Evolutionary conservation across 768 basidiomycete species (phyloP).

Genomic region (Leccinum obscurum): DNA sequence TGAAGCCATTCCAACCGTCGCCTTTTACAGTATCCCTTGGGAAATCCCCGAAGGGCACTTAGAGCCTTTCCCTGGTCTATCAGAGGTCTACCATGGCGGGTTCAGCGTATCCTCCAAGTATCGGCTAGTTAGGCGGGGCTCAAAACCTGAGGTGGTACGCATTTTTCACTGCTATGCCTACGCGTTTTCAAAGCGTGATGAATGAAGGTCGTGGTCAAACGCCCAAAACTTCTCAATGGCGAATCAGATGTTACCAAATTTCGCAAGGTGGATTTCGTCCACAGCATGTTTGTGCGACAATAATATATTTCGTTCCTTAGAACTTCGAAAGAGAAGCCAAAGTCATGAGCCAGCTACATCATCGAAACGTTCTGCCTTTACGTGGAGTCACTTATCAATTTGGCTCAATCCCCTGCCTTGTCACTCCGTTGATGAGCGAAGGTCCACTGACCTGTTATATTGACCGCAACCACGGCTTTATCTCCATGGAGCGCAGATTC

Average conservation of each 20-base stretch:
- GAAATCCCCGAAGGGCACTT: neutral
- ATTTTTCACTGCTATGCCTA: neutral
- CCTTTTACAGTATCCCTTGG: neutral
- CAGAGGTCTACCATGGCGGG: constrained; percentile 10
- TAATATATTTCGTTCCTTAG: constrained; percentile 1
- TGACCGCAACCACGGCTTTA: neutral
- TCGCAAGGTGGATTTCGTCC: constrained; percentile 8
- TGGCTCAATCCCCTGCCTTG: constrained; percentile 9
- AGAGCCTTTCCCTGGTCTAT: constrained; percentile 12
- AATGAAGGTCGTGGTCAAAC: constrained; percentile 14
- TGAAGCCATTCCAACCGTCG: too few relatives aligned
- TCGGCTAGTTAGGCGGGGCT: constrained; percentile 1
- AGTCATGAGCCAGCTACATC: constrained; percentile 5
- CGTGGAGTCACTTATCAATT: constrained; percentile 14
- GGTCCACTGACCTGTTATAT: constrained; percentile 8
- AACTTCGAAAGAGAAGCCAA: constrained; percentile 11
- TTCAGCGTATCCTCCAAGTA: constrained; percentile 10
- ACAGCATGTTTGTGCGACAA: neutral
- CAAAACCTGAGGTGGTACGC: constrained; percentile 14
- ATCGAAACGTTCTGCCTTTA: constrained; percentile 14
- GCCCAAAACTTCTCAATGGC: neutral
- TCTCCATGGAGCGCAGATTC: constrained; percentile 8
- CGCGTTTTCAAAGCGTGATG: neutral
- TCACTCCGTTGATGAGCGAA: constrained; percentile 18
- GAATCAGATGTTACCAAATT: neutral